These are phyloP conservation scores for Lentinula boryana DNA, from an alignment of 768 basidiomycete species.

Conservation along the genomic window DNA sequence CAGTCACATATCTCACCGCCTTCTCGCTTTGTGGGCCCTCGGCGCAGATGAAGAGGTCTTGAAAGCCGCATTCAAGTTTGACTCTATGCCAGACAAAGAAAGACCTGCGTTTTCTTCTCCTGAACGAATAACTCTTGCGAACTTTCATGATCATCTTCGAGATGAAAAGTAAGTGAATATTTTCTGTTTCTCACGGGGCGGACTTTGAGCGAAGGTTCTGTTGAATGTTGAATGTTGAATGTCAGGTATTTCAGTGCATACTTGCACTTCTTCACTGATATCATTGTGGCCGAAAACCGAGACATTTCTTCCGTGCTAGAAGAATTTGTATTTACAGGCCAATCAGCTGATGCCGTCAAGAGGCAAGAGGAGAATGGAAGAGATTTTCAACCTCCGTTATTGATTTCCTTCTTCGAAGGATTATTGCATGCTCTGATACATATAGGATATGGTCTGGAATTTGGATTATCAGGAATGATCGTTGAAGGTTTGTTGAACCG, in stretches of 20 bases:
- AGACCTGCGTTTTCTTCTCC: slow-evolving; percentile 37
- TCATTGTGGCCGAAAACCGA: slow-evolving; percentile 20
- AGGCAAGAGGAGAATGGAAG: slow-evolving; percentile 14
- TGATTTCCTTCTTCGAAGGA: slow-evolving; percentile 49
- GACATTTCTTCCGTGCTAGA: slow-evolving; percentile 31
- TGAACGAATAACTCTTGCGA: slow-evolving; percentile 34
- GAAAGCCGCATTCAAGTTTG: slow-evolving; percentile 29
- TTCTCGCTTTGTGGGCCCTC: slow-evolving; percentile 53
- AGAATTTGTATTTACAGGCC: slow-evolving; percentile 51
- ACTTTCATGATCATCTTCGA: slow-evolving; percentile 50
- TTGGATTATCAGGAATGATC: slow-evolving; percentile 48
- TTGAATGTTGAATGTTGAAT: neutral
- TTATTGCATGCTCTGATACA: slow-evolving; percentile 65
- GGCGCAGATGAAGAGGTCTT: slow-evolving; percentile 42
- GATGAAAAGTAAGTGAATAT: slow-evolving; percentile 39
- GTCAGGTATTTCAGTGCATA: slow-evolving; percentile 56
- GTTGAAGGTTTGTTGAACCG: slow-evolving; percentile 45
- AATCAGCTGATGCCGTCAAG: slow-evolving; percentile 34
- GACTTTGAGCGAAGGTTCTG: neutral
- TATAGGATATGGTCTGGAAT: slow-evolving; percentile 57
- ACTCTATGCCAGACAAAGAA: slow-evolving; percentile 25
- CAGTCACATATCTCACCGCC: slow-evolving; percentile 54
- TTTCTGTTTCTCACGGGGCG: neutral
- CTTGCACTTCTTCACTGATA: slow-evolving; percentile 44
- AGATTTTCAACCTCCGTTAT: slow-evolving; percentile 40